phyloP scores from a whole-genome alignment of 805 yeast species.

The Saturnispora sekii region DNA sequence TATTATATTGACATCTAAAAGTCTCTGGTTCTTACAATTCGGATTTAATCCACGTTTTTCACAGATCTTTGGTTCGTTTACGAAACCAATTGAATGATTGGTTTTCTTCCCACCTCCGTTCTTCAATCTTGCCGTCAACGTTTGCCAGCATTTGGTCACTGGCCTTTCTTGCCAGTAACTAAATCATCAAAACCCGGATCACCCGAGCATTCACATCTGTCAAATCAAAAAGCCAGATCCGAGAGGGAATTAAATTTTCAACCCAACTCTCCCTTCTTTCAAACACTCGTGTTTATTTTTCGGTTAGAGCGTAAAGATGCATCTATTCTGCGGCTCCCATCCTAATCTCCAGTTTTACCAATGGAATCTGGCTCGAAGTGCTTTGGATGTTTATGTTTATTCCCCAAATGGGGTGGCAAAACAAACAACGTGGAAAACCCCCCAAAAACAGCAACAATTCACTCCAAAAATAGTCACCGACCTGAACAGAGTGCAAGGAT shows the following conservation, averaged over 20 bases:
- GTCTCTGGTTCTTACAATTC: too few species aligned
- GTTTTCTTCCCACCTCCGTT: too few species aligned
- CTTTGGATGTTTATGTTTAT: background rate
- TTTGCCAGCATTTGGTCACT: too few species aligned
- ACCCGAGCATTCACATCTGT: too few species aligned
- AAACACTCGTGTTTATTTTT: background rate
- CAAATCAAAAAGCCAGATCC: too few species aligned
- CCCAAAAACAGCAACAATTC: background rate
- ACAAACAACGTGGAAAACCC: background rate
- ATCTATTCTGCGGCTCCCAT: slow-evolving; percentile 1
- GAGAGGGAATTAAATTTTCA: background rate
- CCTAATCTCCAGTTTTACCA: slow-evolving; percentile 3
- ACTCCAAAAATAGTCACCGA: background rate
- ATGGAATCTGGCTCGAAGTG: background rate
- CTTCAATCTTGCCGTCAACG: too few species aligned
- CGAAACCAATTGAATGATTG: too few species aligned
- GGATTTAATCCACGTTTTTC: too few species aligned
- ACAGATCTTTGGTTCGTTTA: too few species aligned
- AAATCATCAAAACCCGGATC: too few species aligned
- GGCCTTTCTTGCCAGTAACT: too few species aligned
- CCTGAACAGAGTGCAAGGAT: slow-evolving; percentile 18
- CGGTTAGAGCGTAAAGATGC: background rate
- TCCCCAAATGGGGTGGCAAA: background rate
- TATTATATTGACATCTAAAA: too few species aligned
- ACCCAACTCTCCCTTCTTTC: background rate